Percentiles rank a stretch among this genome's conserved stretches.
phyloP scores from a whole-genome alignment of 225 moss, liverwort and hornwort genomes.

The Physcomitrium patens region DNA sequence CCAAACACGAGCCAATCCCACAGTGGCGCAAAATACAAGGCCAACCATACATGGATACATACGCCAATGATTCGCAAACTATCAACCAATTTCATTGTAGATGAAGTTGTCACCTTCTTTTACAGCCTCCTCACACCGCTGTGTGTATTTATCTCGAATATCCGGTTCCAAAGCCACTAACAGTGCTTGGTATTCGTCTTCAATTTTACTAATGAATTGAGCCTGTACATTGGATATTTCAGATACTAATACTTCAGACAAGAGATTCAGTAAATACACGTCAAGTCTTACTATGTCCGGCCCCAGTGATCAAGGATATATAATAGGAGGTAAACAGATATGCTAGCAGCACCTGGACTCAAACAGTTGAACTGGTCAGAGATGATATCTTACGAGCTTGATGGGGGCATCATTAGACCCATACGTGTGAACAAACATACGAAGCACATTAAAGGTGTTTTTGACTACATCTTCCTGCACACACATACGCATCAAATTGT shows the following conservation, averaged over 20 bases:
- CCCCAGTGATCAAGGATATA: too few relatives aligned
- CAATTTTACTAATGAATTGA: conserved; percentile 71
- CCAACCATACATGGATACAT: too few relatives aligned
- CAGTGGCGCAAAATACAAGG: too few relatives aligned
- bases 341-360: conserved; percentile 17
- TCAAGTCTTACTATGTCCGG: too few relatives aligned
- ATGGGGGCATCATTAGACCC: conserved; percentile 64
- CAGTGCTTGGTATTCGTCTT: conserved; percentile 61
- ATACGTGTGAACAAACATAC: conserved; percentile 61
- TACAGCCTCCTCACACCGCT: conserved; percentile 88
- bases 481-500: conserved; percentile 10
- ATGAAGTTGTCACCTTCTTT: conserved; percentile 64
- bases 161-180: conserved; percentile 61
- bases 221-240: conserved; percentile 52
- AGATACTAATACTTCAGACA: background rate
- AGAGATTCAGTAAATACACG: conserved; percentile 2
- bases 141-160: conserved; percentile 56
- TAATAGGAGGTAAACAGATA: background rate
- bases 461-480: conserved; percentile 82
- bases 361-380: conserved; percentile 17
- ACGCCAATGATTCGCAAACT: too few relatives aligned
- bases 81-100: too few relatives aligned
- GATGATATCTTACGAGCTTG: conserved; percentile 60
- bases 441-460: conserved; percentile 81
- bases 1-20: too few relatives aligned